Conservation (phyloP, 164 flowering plant species). For the Paratinospora sagittata region DNA sequence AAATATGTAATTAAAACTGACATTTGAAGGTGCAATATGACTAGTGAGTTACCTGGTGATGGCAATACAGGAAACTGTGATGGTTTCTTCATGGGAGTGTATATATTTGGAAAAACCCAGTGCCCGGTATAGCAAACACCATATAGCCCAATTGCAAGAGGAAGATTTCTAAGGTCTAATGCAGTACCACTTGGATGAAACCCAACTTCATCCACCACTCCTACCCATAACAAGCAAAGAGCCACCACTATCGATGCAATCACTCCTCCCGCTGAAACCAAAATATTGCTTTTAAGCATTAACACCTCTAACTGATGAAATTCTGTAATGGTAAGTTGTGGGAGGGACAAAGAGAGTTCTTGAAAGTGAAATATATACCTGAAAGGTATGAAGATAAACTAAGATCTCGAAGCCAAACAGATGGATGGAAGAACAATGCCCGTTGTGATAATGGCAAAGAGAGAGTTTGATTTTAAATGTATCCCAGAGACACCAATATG, state of each 20-base stretch:
- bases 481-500: conserved; percentile 28
- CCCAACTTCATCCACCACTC: conserved; percentile 47
- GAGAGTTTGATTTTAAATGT: conserved; percentile 31
- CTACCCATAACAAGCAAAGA: conserved; percentile 64
- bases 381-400: conserved; percentile 63
- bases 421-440: conserved; percentile 54
- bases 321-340: conserved; percentile 1
- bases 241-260: conserved; percentile 36
- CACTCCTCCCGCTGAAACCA: conserved; percentile 62
- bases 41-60: conserved; percentile 28
- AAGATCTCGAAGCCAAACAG: conserved; percentile 66
- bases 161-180: conserved; percentile 41
- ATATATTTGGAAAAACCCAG: conserved; percentile 72
- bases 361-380: conserved; percentile 33
- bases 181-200: conserved; percentile 44
- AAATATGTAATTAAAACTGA: too few species aligned
- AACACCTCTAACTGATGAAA: too few species aligned
- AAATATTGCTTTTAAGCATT: conserved; percentile 4
- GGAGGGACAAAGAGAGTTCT: not conserved
- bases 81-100: conserved; percentile 64
- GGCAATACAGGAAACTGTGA: conserved; percentile 39
- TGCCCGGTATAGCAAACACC: conserved; percentile 65
- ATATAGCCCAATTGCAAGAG: conserved; percentile 53
- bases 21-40: too few species aligned
- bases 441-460: conserved; percentile 37